Conservation (phyloP, 1,139 yeast genomes). For the Tardiomyces digboiensis region DNA sequence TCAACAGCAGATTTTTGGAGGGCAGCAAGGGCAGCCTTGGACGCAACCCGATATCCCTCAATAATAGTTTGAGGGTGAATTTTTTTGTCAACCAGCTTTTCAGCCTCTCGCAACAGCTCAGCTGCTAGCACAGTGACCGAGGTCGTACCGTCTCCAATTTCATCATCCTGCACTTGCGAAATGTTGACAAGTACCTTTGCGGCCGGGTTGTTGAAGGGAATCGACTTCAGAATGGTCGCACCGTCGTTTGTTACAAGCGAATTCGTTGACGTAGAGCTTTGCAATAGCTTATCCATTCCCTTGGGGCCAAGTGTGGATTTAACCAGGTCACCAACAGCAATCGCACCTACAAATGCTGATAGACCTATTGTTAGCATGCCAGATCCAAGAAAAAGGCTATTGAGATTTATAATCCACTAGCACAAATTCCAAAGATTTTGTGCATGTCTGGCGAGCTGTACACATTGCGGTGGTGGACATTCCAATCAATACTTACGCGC, state of each 20-base stretch:
- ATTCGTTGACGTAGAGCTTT: conserved; percentile 71
- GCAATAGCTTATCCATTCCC: conserved; percentile 95
- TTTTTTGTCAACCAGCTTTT: conserved; percentile 80
- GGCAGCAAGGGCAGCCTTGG: conserved; percentile 73
- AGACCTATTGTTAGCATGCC: conserved; percentile 28
- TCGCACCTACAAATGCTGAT: conserved; percentile 97
- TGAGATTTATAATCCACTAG: conserved; percentile 7
- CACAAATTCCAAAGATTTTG: too few relatives aligned
- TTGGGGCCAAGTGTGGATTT: conserved; percentile 96
- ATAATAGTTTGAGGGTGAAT: conserved; percentile 98
- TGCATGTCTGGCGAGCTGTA: too few relatives aligned
- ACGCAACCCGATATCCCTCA: conserved; percentile 89
- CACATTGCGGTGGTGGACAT: neutral
- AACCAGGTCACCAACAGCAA: conserved; percentile 96
- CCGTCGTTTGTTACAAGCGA: conserved; percentile 95
- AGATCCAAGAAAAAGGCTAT: neutral
- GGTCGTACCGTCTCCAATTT: conserved; percentile 98
- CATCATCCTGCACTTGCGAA: conserved; percentile 96
- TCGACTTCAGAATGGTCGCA: conserved; percentile 89
- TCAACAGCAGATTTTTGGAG: conserved; percentile 72
- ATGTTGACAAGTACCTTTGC: conserved; percentile 95
- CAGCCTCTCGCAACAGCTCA: conserved; percentile 92
- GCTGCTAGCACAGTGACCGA: conserved; percentile 95
- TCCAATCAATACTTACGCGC: conserved; percentile 48
- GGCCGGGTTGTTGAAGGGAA: conserved; percentile 96